Evolutionary conservation across 306 rosid genomes (phyloP).

Genomic region (Casuarina glauca): DNA sequence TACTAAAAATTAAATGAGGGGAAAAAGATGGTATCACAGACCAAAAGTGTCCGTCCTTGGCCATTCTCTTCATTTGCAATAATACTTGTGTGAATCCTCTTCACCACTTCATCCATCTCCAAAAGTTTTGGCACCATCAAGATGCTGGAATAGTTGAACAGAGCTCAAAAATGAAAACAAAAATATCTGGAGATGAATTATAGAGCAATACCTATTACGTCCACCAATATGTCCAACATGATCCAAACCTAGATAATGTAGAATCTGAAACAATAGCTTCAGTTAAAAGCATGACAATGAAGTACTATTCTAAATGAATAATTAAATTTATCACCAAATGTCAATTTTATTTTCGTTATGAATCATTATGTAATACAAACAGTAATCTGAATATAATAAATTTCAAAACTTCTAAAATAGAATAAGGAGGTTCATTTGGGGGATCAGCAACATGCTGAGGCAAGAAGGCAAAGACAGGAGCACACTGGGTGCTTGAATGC

Average conservation of each 20-base stretch:
- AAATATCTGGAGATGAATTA: constrained; percentile 17
- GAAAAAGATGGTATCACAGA: constrained; percentile 39
- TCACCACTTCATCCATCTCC: constrained; percentile 96
- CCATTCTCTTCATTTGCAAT: constrained; percentile 46
- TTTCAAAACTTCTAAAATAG: background rate
- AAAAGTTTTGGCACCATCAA: constrained; percentile 78
- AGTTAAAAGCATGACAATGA: constrained; percentile 35
- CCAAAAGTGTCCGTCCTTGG: constrained; percentile 76
- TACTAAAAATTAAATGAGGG: constrained; percentile 15
- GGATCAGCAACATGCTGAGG: no score
- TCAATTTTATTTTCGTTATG: background rate
- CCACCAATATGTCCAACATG: constrained; percentile 98
- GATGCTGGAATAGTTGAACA: constrained; percentile 58
- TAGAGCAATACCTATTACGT: constrained; percentile 67
- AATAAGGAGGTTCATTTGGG: no score
- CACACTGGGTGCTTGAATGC: no score
- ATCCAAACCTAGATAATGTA: constrained; percentile 97
- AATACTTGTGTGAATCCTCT: constrained; percentile 63
- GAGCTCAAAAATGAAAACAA: constrained; percentile 30
- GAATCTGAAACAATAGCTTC: constrained; percentile 70
- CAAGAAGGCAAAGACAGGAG: no score
- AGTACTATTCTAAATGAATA: background rate
- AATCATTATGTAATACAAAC: background rate
- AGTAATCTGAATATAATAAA: background rate
- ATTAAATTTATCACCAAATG: constrained; percentile 22